These are phyloP conservation scores for Mytilinidion resinicola DNA, from an alignment of 495 filamentous ascomycete species.

Conservation along the genomic window DNA sequence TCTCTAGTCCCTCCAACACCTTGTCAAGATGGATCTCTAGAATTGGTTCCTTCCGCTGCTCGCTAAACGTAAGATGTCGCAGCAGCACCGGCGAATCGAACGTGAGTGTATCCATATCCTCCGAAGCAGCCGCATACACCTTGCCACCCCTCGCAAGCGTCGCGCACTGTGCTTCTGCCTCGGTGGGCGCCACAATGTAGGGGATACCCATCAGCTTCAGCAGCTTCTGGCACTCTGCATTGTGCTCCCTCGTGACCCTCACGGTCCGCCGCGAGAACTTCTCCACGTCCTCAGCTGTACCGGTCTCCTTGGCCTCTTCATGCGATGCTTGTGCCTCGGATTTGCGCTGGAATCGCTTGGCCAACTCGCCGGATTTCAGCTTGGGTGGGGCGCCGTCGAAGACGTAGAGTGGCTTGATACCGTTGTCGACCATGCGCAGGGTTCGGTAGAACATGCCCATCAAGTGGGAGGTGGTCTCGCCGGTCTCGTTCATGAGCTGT, in stretches of 20 bases:
- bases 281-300: constrained; percentile 92
- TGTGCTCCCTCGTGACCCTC: constrained; percentile 92
- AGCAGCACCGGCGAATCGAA: constrained; percentile 89
- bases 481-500: constrained; percentile 86
- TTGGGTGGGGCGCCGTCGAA: constrained; percentile 97
- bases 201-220: constrained; percentile 93
- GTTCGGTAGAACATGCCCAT: constrained; percentile 99
- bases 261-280: constrained; percentile 96
- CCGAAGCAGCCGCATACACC: constrained; percentile 91
- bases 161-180: constrained; percentile 95
- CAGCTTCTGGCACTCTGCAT: constrained; percentile 84
- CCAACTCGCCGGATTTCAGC: constrained; percentile 91
- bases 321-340: constrained; percentile 78
- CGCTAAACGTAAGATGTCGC: constrained; percentile 89
- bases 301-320: constrained; percentile 94
- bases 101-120: constrained; percentile 99
- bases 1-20: constrained; percentile 74
- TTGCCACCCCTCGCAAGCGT: constrained; percentile 85
- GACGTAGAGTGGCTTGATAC: constrained; percentile 96
- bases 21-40: constrained; percentile 86
- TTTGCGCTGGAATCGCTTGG: constrained; percentile 88
- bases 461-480: constrained; percentile 93
- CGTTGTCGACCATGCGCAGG: constrained; percentile 94
- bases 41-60: constrained; percentile 95
- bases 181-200: constrained; percentile 89